A percentile compares a stretch with the other conserved stretches of the same genome.
Conservation (phyloP, 2,329 filamentous ascomycete species). For the Trichoderma afroharzianum region DNA sequence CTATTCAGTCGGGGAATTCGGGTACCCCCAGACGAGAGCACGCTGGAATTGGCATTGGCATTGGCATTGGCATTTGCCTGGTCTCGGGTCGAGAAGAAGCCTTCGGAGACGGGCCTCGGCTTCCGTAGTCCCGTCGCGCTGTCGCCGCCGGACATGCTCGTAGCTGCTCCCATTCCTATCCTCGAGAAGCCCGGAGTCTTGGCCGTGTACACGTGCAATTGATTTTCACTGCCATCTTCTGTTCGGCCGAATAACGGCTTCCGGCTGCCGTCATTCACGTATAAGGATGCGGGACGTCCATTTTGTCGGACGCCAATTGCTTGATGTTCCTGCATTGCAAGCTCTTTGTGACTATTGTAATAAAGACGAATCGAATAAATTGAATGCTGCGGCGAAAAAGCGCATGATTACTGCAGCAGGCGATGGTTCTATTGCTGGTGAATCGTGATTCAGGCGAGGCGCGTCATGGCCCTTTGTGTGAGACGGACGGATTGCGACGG, state of each 20-base stretch:
- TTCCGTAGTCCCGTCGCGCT: constrained; percentile 20
- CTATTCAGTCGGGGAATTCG: constrained; percentile 34
- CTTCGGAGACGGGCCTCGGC: constrained; percentile 23
- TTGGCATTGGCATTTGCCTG: constrained; percentile 18
- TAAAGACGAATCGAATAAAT: background rate
- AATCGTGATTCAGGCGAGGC: constrained; percentile 7
- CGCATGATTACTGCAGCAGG: constrained; percentile 7
- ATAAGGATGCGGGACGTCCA: constrained; percentile 27
- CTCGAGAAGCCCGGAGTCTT: constrained; percentile 4
- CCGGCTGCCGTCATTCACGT: constrained; percentile 40
- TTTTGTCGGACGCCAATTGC: constrained; percentile 22
- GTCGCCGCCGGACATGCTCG: background rate
- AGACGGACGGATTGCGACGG: background rate
- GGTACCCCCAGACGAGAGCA: constrained; percentile 29
- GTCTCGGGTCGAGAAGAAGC: constrained; percentile 12
- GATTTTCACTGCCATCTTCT: constrained; percentile 19
- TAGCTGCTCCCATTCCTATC: background rate
- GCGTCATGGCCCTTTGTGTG: constrained; percentile 11
- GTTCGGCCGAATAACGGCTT: constrained; percentile 37
- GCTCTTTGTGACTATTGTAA: background rate
- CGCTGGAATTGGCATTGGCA: constrained; percentile 20
- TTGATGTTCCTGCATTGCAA: constrained; percentile 27
- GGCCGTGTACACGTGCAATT: background rate
- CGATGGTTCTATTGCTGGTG: background rate
- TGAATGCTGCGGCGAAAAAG: background rate